Percentiles rank a stretch among this genome's conserved stretches.
These are phyloP conservation scores for Mytilinidion resinicola DNA, from an alignment of 495 filamentous ascomycete species.

Conservation along the genomic window DNA sequence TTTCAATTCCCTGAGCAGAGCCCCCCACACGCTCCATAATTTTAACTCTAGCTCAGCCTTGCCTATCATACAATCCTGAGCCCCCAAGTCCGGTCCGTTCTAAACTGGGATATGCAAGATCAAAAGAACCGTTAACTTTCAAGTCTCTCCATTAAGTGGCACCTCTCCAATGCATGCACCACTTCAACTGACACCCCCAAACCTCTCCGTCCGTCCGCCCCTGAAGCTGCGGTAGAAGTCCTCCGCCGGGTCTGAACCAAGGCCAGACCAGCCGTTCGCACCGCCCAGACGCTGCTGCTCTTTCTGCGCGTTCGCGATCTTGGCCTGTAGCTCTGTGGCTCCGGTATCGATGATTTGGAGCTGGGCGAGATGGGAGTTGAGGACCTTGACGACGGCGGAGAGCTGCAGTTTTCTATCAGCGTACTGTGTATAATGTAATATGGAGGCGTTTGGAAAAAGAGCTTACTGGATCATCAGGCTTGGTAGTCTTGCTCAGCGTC, in stretches of 20 bases:
- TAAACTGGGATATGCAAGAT: too few species aligned
- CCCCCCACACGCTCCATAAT: too few species aligned
- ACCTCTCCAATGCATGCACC: background rate
- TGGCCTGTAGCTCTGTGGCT: constrained; percentile 68
- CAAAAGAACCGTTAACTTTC: too few species aligned
- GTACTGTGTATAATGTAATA: constrained; percentile 4
- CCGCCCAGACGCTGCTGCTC: constrained; percentile 59
- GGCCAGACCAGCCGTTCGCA: constrained; percentile 49
- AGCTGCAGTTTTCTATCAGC: constrained; percentile 51
- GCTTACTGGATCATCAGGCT: constrained; percentile 87
- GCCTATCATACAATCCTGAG: too few species aligned
- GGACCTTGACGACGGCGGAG: constrained; percentile 84
- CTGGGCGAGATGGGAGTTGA: constrained; percentile 84
- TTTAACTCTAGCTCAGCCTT: too few species aligned
- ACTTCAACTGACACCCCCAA: constrained; percentile 8
- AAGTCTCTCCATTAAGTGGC: too few species aligned
- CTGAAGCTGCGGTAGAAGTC: constrained; percentile 25
- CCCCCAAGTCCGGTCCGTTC: too few species aligned
- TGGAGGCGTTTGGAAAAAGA: constrained; percentile 3
- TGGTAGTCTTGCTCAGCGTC: constrained; percentile 77
- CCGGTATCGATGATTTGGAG: constrained; percentile 87
- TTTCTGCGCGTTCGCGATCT: constrained; percentile 73
- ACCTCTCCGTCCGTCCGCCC: constrained; percentile 21
- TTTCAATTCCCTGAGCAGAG: too few species aligned
- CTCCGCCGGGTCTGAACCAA: constrained; percentile 59